phyloP scores from a whole-genome alignment of 2,329 filamentous ascomycete species.

The Arthrobotrys sphaeroides region DNA sequence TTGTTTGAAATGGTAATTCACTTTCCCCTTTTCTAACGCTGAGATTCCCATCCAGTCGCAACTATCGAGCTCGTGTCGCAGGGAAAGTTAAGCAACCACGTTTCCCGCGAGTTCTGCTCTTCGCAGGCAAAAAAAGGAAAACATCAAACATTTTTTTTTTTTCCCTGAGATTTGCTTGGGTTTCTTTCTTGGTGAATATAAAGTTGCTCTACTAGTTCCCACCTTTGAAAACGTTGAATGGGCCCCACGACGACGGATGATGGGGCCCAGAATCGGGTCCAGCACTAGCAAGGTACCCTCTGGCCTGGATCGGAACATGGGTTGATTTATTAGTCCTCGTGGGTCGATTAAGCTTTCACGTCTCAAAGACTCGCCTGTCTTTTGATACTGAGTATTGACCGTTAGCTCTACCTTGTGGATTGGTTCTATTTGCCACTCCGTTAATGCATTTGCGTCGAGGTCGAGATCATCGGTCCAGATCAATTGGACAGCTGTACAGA shows the following conservation, averaged over 20 bases:
- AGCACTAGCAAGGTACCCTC: background rate
- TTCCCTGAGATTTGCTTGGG: background rate
- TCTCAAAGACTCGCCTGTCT: background rate
- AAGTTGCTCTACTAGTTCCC: background rate
- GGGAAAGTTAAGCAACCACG: background rate
- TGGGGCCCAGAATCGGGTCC: background rate
- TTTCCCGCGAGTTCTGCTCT: background rate
- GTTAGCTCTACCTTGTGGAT: background rate
- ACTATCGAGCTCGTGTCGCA: conserved; percentile 31
- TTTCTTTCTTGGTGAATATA: background rate
- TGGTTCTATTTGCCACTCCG: conserved; percentile 1
- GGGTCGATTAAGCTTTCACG: background rate
- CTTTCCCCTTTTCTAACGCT: conserved; percentile 51
- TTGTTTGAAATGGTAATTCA: conserved; percentile 50
- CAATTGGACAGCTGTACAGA: too few species aligned
- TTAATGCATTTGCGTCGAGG: background rate
- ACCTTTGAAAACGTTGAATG: background rate
- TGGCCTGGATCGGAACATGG: conserved; percentile 2
- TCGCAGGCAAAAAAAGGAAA: background rate
- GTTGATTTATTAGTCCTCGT: background rate
- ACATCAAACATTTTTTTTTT: background rate
- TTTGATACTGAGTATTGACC: background rate
- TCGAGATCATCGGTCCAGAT: background rate
- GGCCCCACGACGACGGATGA: background rate
- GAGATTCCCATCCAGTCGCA: conserved; percentile 46